A percentile compares a stretch with the other conserved stretches of the same genome.
These are phyloP conservation scores for Nidula niveotomentosa DNA, from an alignment of 1,284 basidiomycete species.

Conservation along the genomic window DNA sequence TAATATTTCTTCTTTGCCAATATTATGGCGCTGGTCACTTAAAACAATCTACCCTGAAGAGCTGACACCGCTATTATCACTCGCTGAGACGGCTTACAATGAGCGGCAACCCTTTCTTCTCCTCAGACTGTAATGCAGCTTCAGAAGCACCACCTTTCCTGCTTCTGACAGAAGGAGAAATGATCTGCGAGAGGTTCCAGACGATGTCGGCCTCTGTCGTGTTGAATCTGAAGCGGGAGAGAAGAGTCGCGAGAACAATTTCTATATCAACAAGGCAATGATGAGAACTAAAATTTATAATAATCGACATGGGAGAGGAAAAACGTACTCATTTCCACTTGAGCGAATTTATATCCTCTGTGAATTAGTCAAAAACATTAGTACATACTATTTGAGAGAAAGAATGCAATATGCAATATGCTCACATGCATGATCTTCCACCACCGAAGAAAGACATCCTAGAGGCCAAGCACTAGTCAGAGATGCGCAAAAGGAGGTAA, in stretches of 20 bases:
- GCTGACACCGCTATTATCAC: not conserved
- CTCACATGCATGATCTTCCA: not conserved
- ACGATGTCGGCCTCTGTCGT: constrained; percentile 32
- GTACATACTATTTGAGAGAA: not conserved
- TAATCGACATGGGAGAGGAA: constrained; percentile 27
- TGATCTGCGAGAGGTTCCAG: constrained; percentile 43
- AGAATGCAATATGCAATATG: not conserved
- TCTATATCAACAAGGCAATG: constrained; percentile 17
- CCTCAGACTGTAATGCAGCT: constrained; percentile 12
- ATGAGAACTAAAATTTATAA: constrained; percentile 8
- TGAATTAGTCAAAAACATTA: not conserved
- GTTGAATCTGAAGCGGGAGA: constrained; percentile 30
- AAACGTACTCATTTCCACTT: not conserved
- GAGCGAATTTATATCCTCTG: not conserved
- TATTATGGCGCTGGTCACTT: too few species aligned
- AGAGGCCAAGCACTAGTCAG: too few species aligned
- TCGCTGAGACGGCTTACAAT: constrained; percentile 13
- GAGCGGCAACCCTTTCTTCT: constrained; percentile 34
- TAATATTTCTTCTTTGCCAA: too few species aligned
- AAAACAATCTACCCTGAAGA: too few species aligned
- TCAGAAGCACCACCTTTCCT: constrained; percentile 4
- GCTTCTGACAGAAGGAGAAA: constrained; percentile 33
- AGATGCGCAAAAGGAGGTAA: too few species aligned
- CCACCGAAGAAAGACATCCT: not conserved
- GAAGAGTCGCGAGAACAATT: constrained; percentile 32